Base-by-base conservation (phyloP, 148 eudicot species). In the Agrostemma githago region DNA sequence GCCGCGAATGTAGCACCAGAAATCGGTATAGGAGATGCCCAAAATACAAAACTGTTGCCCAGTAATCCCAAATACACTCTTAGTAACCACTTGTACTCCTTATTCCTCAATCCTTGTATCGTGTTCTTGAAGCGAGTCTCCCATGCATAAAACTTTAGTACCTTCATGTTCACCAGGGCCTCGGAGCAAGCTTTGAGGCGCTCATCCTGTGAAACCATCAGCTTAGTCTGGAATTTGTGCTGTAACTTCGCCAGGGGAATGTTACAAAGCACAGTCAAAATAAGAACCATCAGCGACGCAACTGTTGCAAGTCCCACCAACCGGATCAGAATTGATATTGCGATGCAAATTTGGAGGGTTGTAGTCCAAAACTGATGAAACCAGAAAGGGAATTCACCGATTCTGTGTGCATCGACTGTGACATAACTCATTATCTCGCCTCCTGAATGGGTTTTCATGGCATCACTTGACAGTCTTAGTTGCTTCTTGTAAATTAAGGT, bases 81-180 rank as follows among this genome's bases (percentile, higher is more conserved):
- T 5, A 71, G 65, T 64, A 91, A 44, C 90, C 93, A 87, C 26
- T 84, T 86, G 67, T 77, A 79, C 70, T 92, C 93, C 16, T 75
- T 74, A 21, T 70, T 61, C 82, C 94, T 83, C 63, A 86, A 43
- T 8, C 73, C 79, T 20, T 92, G 87, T 15, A 88, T 84, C 7
- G 62, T 84, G 43, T 83, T 80, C 79, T 76, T 89, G 79, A 92
- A 85, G 81, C 88, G 97, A 14, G 72, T 84, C 70, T 92, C 94
- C 94, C 97, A 88, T 8, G 92, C 97, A 71, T 92, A 88, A 46
- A 92, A 65, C 75, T 89, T 92, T 67, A 92, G 78, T 56, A 92
- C 90, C 76, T 92, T 92, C 92, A 92, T 92, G 76, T 86, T 89
- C 79, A 85, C 83, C n/a, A 92, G 92, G 40, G 92, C 88, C 76